Evolutionary conservation across 768 basidiomycete genomes (phyloP).

Genomic region (Psilocybe tampanensis): DNA sequence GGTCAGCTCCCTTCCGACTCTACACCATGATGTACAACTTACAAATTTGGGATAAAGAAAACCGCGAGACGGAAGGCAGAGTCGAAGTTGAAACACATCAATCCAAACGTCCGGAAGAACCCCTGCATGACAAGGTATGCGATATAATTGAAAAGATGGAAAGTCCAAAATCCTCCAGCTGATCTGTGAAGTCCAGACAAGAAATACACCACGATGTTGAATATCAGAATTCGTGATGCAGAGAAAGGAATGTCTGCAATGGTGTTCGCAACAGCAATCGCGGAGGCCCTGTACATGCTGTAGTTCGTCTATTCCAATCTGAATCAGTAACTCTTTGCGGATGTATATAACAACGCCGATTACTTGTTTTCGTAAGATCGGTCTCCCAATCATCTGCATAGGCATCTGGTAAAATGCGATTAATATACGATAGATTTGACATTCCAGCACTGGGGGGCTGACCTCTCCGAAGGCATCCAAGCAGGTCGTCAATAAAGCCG

Average conservation of each 20-base stretch:
- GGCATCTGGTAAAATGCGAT: conserved; percentile 62
- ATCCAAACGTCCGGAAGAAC: conserved; percentile 79
- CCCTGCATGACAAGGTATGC: conserved; percentile 78
- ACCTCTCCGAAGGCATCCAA: conserved; percentile 77
- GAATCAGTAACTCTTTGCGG: background rate
- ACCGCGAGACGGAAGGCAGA: conserved; percentile 52
- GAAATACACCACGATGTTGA: conserved; percentile 71
- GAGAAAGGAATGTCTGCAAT: conserved; percentile 74
- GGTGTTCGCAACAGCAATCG: conserved; percentile 66
- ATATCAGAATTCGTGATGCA: conserved; percentile 56
- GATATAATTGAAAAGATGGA: conserved; percentile 65
- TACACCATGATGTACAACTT: conserved; percentile 16
- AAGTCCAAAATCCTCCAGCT: conserved; percentile 51
- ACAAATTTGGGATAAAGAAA: conserved; percentile 79
- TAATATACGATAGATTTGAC: background rate
- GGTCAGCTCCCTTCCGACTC: background rate
- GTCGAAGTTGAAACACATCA: conserved; percentile 49
- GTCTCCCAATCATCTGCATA: conserved; percentile 78
- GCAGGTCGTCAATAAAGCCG: conserved; percentile 64
- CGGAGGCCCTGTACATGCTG: conserved; percentile 68
- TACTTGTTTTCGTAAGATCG: conserved; percentile 70
- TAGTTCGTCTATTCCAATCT: conserved; percentile 45
- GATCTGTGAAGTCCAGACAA: conserved; percentile 53
- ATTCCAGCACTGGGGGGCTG: conserved; percentile 18
- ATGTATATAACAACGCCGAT: background rate